Evolutionary conservation across 768 basidiomycete species (phyloP).

Genomic region (Dacryopinax primogenitus): DNA sequence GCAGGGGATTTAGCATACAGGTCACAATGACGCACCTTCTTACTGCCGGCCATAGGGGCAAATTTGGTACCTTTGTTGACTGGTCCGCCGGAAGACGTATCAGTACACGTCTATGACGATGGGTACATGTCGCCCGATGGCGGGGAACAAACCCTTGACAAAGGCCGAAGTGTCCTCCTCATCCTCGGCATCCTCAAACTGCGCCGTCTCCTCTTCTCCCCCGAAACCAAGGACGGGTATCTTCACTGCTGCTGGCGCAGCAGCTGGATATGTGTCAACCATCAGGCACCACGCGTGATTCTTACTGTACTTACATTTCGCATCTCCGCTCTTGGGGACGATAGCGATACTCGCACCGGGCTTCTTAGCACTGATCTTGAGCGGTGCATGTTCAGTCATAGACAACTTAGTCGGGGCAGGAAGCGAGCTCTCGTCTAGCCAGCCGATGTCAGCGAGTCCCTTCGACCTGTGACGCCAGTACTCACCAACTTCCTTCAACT

Average conservation of each 20-base stretch:
- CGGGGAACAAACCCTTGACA: constrained; percentile 6
- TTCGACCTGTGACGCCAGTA: neutral
- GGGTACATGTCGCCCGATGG: constrained; percentile 10
- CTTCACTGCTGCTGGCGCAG: neutral
- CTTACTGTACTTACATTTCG: constrained; percentile 7
- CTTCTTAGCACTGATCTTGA: neutral
- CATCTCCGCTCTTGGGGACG: constrained; percentile 16
- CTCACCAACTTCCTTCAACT: constrained; percentile 28
- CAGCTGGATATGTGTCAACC: neutral
- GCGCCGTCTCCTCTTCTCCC: neutral
- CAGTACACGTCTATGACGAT: constrained; percentile 7
- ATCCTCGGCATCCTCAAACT: constrained; percentile 17
- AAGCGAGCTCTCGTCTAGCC: neutral
- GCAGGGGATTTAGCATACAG: constrained; percentile 10
- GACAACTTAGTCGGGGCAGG: neutral
- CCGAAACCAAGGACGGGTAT: neutral
- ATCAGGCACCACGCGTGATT: too few relatives aligned
- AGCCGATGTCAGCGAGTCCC: neutral
- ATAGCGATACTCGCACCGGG: neutral
- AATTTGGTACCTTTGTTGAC: constrained; percentile 50
- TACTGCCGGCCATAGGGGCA: constrained; percentile 69
- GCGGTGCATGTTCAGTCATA: neutral
- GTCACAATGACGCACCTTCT: constrained; percentile 44
- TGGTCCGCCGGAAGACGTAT: constrained; percentile 13
- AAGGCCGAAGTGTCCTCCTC: constrained; percentile 19